Conservation (phyloP, 2,329 filamentous ascomycete genomes). For the Talaromyces marneffei region DNA sequence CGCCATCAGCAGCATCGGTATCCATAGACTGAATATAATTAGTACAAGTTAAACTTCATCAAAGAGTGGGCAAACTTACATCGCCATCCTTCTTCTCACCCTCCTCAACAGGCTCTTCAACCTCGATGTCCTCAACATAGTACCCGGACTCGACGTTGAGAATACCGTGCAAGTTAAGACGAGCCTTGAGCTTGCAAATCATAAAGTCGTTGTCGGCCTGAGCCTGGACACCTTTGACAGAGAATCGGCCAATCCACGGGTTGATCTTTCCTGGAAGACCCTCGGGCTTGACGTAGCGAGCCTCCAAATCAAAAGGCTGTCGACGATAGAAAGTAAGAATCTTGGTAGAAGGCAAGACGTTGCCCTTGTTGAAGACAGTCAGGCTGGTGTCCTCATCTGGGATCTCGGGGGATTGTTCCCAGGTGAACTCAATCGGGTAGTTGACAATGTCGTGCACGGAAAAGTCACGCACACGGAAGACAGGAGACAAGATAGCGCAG, state of each 20-base stretch:
- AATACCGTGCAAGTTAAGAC: slow-evolving; percentile 92
- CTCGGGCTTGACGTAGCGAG: slow-evolving; percentile 83
- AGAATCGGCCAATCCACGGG: slow-evolving; percentile 96
- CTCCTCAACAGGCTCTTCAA: slow-evolving; percentile 82
- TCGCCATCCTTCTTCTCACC: slow-evolving; percentile 59
- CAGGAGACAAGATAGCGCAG: slow-evolving; percentile 93
- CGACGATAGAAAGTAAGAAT: slow-evolving; percentile 99
- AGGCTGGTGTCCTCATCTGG: slow-evolving; percentile 96
- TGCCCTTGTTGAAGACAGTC: slow-evolving; percentile 95
- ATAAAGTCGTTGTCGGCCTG: slow-evolving; percentile 95
- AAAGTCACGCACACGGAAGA: slow-evolving; percentile 98
- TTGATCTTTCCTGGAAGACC: slow-evolving; percentile 80
- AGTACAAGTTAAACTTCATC: slow-evolving; percentile 17
- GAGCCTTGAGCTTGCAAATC: slow-evolving; percentile 99
- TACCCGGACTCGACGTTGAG: slow-evolving; percentile 96
- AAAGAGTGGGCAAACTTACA: slow-evolving; percentile 29
- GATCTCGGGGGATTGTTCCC: slow-evolving; percentile 98
- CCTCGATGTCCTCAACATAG: slow-evolving; percentile 95
- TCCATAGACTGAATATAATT: slow-evolving; percentile 66
- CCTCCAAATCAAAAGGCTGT: slow-evolving; percentile 93
- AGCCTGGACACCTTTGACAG: slow-evolving; percentile 93
- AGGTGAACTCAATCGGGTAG: slow-evolving; percentile 97
- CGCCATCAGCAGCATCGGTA: slow-evolving; percentile 63
- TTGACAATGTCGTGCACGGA: slow-evolving; percentile 94
- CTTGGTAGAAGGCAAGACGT: slow-evolving; percentile 96